Percentiles rank a stretch among this genome's conserved stretches.
Conservation (phyloP, 306 rosid species). For the Fagus sylvatica region DNA sequence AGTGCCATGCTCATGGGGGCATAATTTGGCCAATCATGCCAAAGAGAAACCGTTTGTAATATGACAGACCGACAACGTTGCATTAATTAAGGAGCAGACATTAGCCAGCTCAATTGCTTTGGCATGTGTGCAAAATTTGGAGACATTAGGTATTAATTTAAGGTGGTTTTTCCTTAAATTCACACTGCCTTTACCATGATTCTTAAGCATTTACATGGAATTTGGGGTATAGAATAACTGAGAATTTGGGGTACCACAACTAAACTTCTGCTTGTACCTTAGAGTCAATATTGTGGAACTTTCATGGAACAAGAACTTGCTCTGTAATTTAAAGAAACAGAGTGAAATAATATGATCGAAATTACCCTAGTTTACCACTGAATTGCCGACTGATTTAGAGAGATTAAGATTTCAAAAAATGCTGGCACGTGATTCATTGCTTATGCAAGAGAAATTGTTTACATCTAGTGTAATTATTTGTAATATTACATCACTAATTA, state of each 20-base stretch:
- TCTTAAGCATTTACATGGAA: slow-evolving; percentile 47
- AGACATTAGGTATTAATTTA: slow-evolving; percentile 43
- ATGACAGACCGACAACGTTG: slow-evolving; percentile 55
- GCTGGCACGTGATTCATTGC: not conserved
- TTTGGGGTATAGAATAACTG: not conserved
- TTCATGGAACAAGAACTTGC: not conserved
- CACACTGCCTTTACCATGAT: slow-evolving; percentile 41
- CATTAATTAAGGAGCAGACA: slow-evolving; percentile 69
- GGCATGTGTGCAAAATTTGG: slow-evolving; percentile 62
- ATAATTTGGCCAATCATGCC: slow-evolving; percentile 35
- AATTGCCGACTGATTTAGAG: not conserved
- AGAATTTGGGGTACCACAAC: not conserved
- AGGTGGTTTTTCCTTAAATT: slow-evolving; percentile 17
- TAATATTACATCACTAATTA: too few species aligned
- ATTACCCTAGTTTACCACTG: not conserved
- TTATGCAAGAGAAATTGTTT: not conserved
- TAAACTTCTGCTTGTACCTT: not conserved
- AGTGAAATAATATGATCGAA: not conserved
- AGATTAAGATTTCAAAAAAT: not conserved
- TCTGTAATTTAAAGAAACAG: not conserved
- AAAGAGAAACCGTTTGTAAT: slow-evolving; percentile 25
- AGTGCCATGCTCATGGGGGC: slow-evolving; percentile 13
- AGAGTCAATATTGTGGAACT: not conserved
- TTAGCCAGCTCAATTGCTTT: slow-evolving; percentile 89
- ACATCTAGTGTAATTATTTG: too few species aligned